Evolutionary conservation across 768 basidiomycete species (phyloP).

Genomic region (Pisolithus microcarpus): DNA sequence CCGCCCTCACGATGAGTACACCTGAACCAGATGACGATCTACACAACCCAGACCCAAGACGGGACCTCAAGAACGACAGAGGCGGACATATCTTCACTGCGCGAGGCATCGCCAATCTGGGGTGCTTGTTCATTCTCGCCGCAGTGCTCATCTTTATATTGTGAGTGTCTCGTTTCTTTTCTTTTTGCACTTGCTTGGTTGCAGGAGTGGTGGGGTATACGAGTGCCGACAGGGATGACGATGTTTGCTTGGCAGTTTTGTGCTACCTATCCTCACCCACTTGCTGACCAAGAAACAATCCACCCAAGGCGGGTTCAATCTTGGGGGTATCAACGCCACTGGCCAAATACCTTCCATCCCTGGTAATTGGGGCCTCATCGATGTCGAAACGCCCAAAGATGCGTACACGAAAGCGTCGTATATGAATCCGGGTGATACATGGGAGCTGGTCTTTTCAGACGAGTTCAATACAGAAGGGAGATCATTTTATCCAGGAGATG

Average conservation of each 20-base stretch:
- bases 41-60: conserved; percentile 54
- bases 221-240: too few species aligned
- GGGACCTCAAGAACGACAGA: conserved; percentile 46
- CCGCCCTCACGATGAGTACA: conserved; percentile 33
- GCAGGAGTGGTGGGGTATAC: too few species aligned
- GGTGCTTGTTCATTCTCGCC: conserved; percentile 53
- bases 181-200: not conserved
- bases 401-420: conserved; percentile 36
- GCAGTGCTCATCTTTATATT: conserved; percentile 44
- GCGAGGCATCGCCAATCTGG: conserved; percentile 60
- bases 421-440: conserved; percentile 24
- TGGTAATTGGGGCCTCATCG: conserved; percentile 45
- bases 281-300: conserved; percentile 33
- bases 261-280: conserved; percentile 45
- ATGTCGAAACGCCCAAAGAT: conserved; percentile 45
- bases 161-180: conserved; percentile 36
- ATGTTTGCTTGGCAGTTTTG: conserved; percentile 23
- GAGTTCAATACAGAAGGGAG: conserved; percentile 75
- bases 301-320: conserved; percentile 54
- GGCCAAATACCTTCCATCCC: conserved; percentile 51
- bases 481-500: conserved; percentile 63
- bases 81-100: conserved; percentile 54
- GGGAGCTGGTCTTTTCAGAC: conserved; percentile 67
- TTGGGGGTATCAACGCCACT: conserved; percentile 66
- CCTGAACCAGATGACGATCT: conserved; percentile 59